Evolutionary conservation across 768 basidiomycete genomes (phyloP).

Genomic region (Russula abietina): DNA sequence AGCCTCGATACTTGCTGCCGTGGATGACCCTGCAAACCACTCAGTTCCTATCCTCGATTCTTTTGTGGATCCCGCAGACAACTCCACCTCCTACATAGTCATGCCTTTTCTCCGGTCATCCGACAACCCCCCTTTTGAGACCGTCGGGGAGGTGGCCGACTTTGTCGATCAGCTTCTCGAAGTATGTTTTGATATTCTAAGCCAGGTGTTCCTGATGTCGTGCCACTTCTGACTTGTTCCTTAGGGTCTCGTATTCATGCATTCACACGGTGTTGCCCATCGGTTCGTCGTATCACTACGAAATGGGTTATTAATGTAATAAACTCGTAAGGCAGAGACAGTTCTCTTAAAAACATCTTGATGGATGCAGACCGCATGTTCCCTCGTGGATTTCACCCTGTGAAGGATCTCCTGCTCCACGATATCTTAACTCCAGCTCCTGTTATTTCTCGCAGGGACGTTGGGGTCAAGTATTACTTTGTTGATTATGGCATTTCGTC

Average conservation of each 20-base stretch:
- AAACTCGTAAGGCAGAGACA: not conserved
- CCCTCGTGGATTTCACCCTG: slow-evolving; percentile 19
- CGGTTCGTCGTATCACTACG: not conserved
- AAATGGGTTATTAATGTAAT: not conserved
- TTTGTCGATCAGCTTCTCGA: slow-evolving; percentile 18
- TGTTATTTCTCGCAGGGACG: not conserved
- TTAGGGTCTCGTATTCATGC: slow-evolving; percentile 21
- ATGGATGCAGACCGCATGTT: slow-evolving; percentile 18
- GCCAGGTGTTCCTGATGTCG: no score
- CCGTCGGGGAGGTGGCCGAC: slow-evolving; percentile 11
- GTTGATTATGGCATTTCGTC: no score
- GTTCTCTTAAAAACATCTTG: slow-evolving; percentile 1
- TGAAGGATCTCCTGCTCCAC: not conserved
- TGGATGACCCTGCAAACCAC: slow-evolving; percentile 10
- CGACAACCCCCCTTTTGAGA: not conserved
- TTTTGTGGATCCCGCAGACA: not conserved
- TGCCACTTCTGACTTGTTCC: not conserved
- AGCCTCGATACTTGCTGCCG: slow-evolving; percentile 6
- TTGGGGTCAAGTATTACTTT: no score
- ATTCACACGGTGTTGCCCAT: no score
- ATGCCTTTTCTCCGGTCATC: slow-evolving; percentile 15
- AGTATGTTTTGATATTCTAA: not conserved
- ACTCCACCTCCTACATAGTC: slow-evolving; percentile 12
- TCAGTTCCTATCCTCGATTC: slow-evolving; percentile 18
- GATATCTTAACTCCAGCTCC: not conserved